These are phyloP conservation scores for Acer negundo DNA, from an alignment of 345 rosid species.

Conservation along the genomic window DNA sequence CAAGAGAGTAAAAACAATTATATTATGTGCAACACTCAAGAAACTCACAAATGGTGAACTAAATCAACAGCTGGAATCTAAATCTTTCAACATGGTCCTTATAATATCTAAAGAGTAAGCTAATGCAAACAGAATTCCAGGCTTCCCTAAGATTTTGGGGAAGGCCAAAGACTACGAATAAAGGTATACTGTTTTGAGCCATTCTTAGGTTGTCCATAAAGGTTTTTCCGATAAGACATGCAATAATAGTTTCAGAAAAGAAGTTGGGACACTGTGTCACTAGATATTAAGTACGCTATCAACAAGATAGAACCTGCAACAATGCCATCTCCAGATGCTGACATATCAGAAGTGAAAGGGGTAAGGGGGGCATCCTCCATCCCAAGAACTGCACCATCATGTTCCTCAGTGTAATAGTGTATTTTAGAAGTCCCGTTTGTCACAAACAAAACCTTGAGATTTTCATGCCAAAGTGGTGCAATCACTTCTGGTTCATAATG, in stretches of 20 bases:
- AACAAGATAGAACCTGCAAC: constrained; percentile 62
- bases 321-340: constrained; percentile 92
- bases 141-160: neutral
- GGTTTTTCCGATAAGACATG: too few species aligned
- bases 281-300: neutral
- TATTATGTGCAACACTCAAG: neutral
- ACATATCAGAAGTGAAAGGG: constrained; percentile 82
- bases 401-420: constrained; percentile 82
- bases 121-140: constrained; percentile 1
- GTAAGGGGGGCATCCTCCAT: constrained; percentile 84
- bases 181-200: neutral
- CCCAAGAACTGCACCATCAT: constrained; percentile 70
- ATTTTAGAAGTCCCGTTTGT: constrained; percentile 93
- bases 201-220: neutral
- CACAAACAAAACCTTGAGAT: constrained; percentile 74
- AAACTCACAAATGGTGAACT: neutral
- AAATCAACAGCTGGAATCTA: neutral
- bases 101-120: neutral
- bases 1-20: neutral
- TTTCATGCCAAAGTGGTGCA: constrained; percentile 80
- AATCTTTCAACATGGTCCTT: neutral
- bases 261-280: neutral
- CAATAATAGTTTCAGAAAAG: too few species aligned
- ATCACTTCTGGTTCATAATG: constrained; percentile 66
- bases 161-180: neutral